These are phyloP conservation scores for Ramaria sp. DNA, from an alignment of 768 basidiomycete genomes.

Conservation along the genomic window DNA sequence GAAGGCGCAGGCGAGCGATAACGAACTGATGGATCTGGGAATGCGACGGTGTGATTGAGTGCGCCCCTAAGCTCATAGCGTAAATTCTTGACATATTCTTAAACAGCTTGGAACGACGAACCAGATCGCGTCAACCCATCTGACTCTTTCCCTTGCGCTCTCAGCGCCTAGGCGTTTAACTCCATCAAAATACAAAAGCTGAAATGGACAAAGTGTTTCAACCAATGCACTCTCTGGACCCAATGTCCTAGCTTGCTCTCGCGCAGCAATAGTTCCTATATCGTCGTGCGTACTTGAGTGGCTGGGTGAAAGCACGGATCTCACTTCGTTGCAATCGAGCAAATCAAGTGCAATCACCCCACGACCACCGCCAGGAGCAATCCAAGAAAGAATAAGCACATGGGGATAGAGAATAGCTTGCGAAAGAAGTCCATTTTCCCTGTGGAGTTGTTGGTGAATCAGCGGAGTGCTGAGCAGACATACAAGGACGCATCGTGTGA, in stretches of 20 bases:
- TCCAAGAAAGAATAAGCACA: conserved; percentile 79
- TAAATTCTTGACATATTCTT: background rate
- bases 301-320: conserved; percentile 68
- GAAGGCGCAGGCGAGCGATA: conserved; percentile 45
- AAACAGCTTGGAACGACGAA: conserved; percentile 26
- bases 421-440: conserved; percentile 16
- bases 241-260: conserved; percentile 32
- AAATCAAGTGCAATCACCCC: conserved; percentile 83
- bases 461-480: conserved; percentile 8
- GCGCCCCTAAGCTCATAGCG: conserved; percentile 47
- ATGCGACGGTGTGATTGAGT: conserved; percentile 49
- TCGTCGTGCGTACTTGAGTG: conserved; percentile 78
- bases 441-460: conserved; percentile 7
- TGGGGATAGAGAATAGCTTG: conserved; percentile 78
- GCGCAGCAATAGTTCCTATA: conserved; percentile 77
- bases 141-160: conserved; percentile 72
- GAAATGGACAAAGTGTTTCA: conserved; percentile 81
- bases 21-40: conserved; percentile 37
- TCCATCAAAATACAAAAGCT: conserved; percentile 82
- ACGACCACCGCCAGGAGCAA: conserved; percentile 69
- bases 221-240: conserved; percentile 33
- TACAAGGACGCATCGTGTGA: background rate
- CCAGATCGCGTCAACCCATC: conserved; percentile 91
- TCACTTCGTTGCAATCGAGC: conserved; percentile 77
- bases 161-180: conserved; percentile 85